Base-by-base conservation (phyloP, 768 basidiomycete species). In the Hygrophoropsis aurantiaca region DNA sequence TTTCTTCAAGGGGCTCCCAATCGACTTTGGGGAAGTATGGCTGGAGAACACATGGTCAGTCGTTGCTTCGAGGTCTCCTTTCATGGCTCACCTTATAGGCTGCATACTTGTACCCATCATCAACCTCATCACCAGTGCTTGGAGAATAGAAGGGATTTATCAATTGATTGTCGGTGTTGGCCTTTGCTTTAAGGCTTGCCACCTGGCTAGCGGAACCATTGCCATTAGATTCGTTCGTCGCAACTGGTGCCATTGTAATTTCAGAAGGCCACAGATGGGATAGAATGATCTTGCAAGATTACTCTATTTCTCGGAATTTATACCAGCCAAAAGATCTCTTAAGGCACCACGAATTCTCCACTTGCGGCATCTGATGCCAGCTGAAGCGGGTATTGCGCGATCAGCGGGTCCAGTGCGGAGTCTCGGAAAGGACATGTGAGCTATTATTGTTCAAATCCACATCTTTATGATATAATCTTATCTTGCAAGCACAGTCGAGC, bases 91-190 rank as follows among this genome's bases (percentile, higher is more conserved):
- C 84, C 74, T 81, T 86, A 63, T 78, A 84, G 34, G 81, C 66
- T 15, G 78, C 74, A 56, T 72, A 79, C 51, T 74, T 51, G 62
- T 88, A 88, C 35, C 51, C 58, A 21, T 67, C 61, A 51, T 85
- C 76, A 0, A 67, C 74, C 34, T 75, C 74, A 35, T 82, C 78
- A 2, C 64, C 74, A 13, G 72, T 68, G 11, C 74, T 68, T 34
- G 86, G 85, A 4, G 82, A 84, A 54, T 87, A 85, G 65, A 87
- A 87, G 0, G 82, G 80, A 57, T 86, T 85, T 66, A 80, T 67
- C 27, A 74, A 50, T 42, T 54, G 50, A 40, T 46, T 24, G 10
- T 61, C 51, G 15, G 11, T 46, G 11, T 56, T 54, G 25, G 42
- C 40, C 41, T 49, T 54, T 40, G 40, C 40, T 11, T 50, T 55